Evolutionary conservation across 23 red algal species (phyloP).

Genomic region (Gracilaria vermiculophylla): DNA sequence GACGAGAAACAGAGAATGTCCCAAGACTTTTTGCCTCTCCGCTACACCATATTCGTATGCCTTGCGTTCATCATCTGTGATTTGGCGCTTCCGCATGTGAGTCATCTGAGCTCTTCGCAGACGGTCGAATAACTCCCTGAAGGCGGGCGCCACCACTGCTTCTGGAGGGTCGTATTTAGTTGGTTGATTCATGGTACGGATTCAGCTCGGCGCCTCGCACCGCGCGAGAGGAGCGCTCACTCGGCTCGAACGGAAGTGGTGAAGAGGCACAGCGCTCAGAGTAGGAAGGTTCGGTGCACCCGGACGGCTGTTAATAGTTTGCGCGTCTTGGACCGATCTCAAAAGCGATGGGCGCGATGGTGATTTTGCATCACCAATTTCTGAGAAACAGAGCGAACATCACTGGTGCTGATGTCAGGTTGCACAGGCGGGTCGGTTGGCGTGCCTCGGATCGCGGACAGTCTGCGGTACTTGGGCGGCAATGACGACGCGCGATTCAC

Average conservation of each 20-base stretch:
- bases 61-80: constrained; percentile 54
- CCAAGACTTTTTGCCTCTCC: constrained; percentile 39
- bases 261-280: too few species aligned
- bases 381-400: neutral
- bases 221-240: neutral
- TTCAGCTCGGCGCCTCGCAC: neutral
- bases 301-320: neutral
- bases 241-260: too few species aligned
- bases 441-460: neutral
- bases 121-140: constrained; percentile 47
- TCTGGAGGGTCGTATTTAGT: constrained; percentile 56
- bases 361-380: constrained; percentile 12
- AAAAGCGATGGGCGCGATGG: neutral
- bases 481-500: too few species aligned
- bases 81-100: neutral
- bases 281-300: too few species aligned
- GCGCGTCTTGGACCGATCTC: neutral
- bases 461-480: too few species aligned
- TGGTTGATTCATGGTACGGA: constrained; percentile 6
- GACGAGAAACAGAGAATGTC: constrained; percentile 51
- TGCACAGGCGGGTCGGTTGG: neutral
- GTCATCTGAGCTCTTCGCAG: constrained; percentile 19
- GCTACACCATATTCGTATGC: constrained; percentile 57
- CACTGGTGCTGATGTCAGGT: neutral
- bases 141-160: constrained; percentile 42